Conservation (phyloP, 345 rosid genomes). For the Arabis alpina region DNA sequence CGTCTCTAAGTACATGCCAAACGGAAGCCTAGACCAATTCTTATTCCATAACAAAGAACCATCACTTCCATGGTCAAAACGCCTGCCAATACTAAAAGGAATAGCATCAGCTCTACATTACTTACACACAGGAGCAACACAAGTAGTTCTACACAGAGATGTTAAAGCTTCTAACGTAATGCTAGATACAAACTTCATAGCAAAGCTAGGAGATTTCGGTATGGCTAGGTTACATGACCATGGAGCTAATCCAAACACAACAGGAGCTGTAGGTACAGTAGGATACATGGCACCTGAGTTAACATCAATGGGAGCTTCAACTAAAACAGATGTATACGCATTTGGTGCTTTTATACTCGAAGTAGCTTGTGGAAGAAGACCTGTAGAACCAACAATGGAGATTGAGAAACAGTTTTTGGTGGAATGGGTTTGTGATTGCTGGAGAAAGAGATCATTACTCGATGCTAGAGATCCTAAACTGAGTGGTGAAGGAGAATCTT, state of each 20-base stretch:
- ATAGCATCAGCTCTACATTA: constrained; percentile 55
- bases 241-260: constrained; percentile 46
- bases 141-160: constrained; percentile 57
- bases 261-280: constrained; percentile 50
- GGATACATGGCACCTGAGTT: constrained; percentile 64
- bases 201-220: constrained; percentile 62
- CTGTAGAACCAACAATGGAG: constrained; percentile 37
- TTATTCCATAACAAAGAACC: constrained; percentile 42
- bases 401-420: constrained; percentile 40
- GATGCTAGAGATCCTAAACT: constrained; percentile 42
- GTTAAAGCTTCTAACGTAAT: constrained; percentile 55
- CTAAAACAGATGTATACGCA: constrained; percentile 49
- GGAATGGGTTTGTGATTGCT: constrained; percentile 46
- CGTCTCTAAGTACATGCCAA: constrained; percentile 57
- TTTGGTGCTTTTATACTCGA: constrained; percentile 58
- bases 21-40: constrained; percentile 58
- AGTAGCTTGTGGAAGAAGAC: constrained; percentile 60
- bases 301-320: constrained; percentile 49
- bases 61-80: constrained; percentile 48
- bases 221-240: constrained; percentile 55
- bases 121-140: constrained; percentile 55
- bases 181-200: constrained; percentile 48
- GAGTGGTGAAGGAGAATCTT: constrained; percentile 12
- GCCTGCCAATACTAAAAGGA: constrained; percentile 48
- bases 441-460: constrained; percentile 38